Evolutionary conservation across 768 basidiomycete genomes (phyloP), one percentile per base, ranked within the genome.

Genomic region (Russula olivacea): DNA sequence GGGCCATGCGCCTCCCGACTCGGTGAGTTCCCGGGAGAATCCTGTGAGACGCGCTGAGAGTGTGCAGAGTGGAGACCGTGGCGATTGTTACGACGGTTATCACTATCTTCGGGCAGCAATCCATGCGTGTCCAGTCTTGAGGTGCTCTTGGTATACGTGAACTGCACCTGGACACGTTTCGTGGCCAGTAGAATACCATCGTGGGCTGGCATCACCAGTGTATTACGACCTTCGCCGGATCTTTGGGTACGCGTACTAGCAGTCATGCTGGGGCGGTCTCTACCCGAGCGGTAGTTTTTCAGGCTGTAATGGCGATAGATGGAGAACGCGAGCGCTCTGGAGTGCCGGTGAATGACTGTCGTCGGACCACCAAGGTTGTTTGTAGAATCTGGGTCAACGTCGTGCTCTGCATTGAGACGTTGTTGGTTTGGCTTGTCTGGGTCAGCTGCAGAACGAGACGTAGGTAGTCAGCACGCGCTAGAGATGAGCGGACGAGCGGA

Each of bases 341-440:
- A 89, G 70, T 93, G 91, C 67, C 89, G 89, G 73, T 93, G 91
- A 36, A 93, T 83, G 58, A 87, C 84, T 38, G 83, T 79, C 25
- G 78, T 76, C 0, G 89, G 88, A 1, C 88, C 86, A 38, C 78
- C 79, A 36, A 73, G 74, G 7, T 72, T 74, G 40, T 77, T 78
- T 5, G 70, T 74, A 36, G 72, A 72, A 63, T 76, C 81, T 0
- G 79, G 79, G 65, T 81, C 83, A 28, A 78, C 76, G 58, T 83
- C 76, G 61, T 83, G 83, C 9, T 78, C 78, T 48, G 89, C 76
- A 55, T 83, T 82, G 25, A 91, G 75, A 23, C 89, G 85, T 66
- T 90, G 88, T 61, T 88, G 87, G 10, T 80, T 79, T 15, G 80
- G 81, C 71, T 87, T 86, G 48, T 77, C 72, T 19, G 82, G 76